phyloP scores from a whole-genome alignment of 805 yeast genomes.

The Metschnikowia similis region DNA sequence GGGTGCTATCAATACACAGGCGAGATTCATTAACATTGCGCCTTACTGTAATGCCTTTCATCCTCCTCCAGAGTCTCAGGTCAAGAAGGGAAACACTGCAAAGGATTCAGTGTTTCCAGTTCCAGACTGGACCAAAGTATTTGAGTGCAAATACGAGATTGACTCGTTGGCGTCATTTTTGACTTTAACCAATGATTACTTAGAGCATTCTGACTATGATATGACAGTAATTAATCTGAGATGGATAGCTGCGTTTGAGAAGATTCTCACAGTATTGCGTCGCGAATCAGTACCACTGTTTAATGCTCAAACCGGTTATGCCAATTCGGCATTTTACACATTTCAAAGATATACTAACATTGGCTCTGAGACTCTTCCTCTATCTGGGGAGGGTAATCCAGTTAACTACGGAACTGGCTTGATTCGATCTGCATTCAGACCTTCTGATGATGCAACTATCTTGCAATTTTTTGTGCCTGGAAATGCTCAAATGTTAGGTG shows the following conservation, averaged over 20 bases:
- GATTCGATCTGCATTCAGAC: conserved; percentile 79
- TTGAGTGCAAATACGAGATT: conserved; percentile 87
- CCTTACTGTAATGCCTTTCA: conserved; percentile 93
- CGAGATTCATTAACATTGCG: conserved; percentile 51
- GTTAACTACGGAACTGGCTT: conserved; percentile 66
- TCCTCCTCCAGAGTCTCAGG: conserved; percentile 59
- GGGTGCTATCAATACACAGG: conserved; percentile 83
- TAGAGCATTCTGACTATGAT: conserved; percentile 47
- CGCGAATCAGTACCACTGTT: conserved; percentile 64
- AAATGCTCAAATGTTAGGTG: conserved; percentile 70
- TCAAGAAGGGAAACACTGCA: conserved; percentile 48
- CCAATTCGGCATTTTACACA: conserved; percentile 50
- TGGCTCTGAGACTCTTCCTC: conserved; percentile 78
- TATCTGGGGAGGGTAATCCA: conserved; percentile 82
- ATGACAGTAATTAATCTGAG: conserved; percentile 39
- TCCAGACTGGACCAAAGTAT: conserved; percentile 68
- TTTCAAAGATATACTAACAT: conserved; percentile 71
- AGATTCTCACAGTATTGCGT: conserved; percentile 47
- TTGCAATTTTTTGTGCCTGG: conserved; percentile 81
- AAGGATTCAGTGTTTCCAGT: conserved; percentile 63
- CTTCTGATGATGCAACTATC: conserved; percentile 84
- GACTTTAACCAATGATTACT: conserved; percentile 70
- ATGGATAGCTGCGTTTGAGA: conserved; percentile 60
- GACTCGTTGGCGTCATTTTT: conserved; percentile 83
- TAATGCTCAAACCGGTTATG: conserved; percentile 44